Conservation (phyloP, 768 basidiomycete genomes). For the Mrakia frigida region DNA sequence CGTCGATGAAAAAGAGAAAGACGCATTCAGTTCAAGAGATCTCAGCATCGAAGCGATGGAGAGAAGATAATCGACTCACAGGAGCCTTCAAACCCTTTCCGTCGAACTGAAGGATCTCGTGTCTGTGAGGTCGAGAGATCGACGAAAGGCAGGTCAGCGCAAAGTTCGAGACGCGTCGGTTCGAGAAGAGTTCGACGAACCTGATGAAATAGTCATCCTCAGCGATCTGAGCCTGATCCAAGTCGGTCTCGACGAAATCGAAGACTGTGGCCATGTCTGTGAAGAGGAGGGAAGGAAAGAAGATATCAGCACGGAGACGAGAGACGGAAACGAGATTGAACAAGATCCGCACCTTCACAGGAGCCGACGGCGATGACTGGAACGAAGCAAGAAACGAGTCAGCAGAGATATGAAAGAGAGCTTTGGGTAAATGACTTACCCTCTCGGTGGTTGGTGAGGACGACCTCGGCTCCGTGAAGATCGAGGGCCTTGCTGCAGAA, state of each 20-base stretch:
- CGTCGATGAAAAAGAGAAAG: too few species aligned
- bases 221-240: constrained; percentile 22
- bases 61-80: neutral
- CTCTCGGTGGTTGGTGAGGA: constrained; percentile 27
- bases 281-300: neutral
- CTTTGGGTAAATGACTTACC: neutral
- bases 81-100: neutral
- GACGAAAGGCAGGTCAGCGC: neutral
- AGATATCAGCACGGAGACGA: neutral
- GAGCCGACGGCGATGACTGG: constrained; percentile 22
- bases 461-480: constrained; percentile 21
- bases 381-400: neutral
- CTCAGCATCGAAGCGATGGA: neutral
- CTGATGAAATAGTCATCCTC: constrained; percentile 30
- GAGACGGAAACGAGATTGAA: neutral
- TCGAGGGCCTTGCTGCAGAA: constrained; percentile 10
- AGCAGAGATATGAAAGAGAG: neutral
- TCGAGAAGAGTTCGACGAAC: neutral
- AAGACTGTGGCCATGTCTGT: constrained; percentile 23
- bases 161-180: neutral
- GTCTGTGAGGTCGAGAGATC: neutral
- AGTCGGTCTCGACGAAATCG: constrained; percentile 22
- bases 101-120: neutral
- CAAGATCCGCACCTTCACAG: constrained; percentile 16
- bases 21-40: neutral